These are phyloP conservation scores for Epichloe bromicola DNA, from an alignment of 2,329 filamentous ascomycete genomes.

Conservation along the genomic window DNA sequence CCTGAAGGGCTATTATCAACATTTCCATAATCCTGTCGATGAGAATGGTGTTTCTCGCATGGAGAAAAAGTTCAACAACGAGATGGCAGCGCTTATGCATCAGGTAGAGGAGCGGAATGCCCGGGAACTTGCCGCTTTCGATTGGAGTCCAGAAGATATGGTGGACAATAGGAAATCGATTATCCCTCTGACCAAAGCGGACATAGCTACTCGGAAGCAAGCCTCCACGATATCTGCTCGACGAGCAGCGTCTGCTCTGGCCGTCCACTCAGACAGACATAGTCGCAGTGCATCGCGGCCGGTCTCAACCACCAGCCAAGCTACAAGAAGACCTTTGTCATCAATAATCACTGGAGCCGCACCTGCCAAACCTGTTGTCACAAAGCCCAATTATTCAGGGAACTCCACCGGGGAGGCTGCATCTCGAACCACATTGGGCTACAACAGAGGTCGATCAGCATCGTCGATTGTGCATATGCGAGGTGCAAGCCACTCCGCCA, in stretches of 20 bases:
- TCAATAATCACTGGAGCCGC: slow-evolving; percentile 18
- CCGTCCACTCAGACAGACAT: slow-evolving; percentile 21
- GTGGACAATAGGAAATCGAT: slow-evolving; percentile 24
- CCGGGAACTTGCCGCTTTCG: slow-evolving; percentile 48
- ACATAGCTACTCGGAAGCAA: slow-evolving; percentile 9
- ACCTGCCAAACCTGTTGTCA: slow-evolving; percentile 26
- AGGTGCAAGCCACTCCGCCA: slow-evolving; percentile 6
- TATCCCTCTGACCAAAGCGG: neutral
- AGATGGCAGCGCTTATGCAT: slow-evolving; percentile 35
- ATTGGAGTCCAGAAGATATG: slow-evolving; percentile 47
- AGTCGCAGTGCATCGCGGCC: neutral
- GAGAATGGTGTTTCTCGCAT: slow-evolving; percentile 51
- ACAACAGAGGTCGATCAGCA: slow-evolving; percentile 59
- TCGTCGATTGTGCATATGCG: slow-evolving; percentile 30
- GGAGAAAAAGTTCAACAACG: slow-evolving; percentile 47
- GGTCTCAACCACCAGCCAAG: neutral
- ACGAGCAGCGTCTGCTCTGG: slow-evolving; percentile 39
- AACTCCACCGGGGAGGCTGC: slow-evolving; percentile 53
- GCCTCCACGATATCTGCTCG: slow-evolving; percentile 28
- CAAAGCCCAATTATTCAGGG: slow-evolving; percentile 38
- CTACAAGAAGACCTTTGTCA: slow-evolving; percentile 15
- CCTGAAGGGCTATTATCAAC: slow-evolving; percentile 47
- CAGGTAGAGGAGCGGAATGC: slow-evolving; percentile 55
- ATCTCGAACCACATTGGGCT: slow-evolving; percentile 74
- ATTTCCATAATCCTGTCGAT: slow-evolving; percentile 50